Base-by-base conservation (phyloP, 1,284 basidiomycete species). In the Austropuccinia psidii region DNA sequence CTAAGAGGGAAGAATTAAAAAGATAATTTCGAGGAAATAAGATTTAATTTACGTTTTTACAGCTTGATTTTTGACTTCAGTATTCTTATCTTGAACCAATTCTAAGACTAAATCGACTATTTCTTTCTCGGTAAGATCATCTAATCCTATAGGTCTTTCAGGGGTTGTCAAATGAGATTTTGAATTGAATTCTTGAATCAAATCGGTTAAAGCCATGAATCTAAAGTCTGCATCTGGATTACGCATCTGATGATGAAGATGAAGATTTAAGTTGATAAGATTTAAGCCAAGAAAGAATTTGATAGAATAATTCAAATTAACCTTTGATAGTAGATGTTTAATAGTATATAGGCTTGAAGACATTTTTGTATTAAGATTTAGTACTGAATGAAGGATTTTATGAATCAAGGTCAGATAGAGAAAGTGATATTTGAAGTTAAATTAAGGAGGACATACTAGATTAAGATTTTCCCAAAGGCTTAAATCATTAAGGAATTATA, bases 11-110 rank as follows among this genome's bases (percentile, higher is more conserved):
- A 17, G 39, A 17, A 60, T 2, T 21, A 21, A 15, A 37, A 45
- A 24, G 17, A 11, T 17, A 41, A 24, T 17, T 39, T 13, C 35
- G 43, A 35, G n/a, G 49, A 70, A 55, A 21, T 45, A 57, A 43
- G 37, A 27, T 52, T 19, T 15, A 15, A 77, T 85, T 74, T 77
- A 91, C 94, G 91, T 93, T 83, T 93, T 91, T 17, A 96, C 94
- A 1, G 93, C 92, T 79, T 93, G 90, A 80, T 97, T 97, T 85
- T 98, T 98, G 76, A 98, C 96, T 83, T 98, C 95, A 17, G 91
- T 92, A 78, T 96, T 97, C 82, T 88, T 88, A 83, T 98, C 96
- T 79, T 91, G 88, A 13, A 96, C 88, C 27, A 95, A 85, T 27
- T 87, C 84, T 27, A 97, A 84, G 0, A 96, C 92, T 78, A 89